Evolutionary conservation across 352 stramenopile species (phyloP).

Genomic region (Phytopythium boreale): DNA sequence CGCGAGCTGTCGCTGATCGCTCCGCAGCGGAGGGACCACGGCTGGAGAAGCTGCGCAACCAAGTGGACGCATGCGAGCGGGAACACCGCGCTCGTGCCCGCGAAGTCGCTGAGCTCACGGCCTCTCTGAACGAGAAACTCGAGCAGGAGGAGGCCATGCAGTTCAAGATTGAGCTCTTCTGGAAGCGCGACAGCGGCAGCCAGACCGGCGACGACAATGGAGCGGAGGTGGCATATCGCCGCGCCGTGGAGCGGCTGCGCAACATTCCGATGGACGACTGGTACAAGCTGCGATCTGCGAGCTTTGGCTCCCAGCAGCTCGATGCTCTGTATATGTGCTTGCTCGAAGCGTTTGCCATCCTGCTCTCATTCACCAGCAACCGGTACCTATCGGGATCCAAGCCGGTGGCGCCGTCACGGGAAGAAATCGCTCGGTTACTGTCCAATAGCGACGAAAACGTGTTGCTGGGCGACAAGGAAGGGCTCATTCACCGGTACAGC

Average conservation of each 20-base stretch:
- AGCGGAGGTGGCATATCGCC: conserved; percentile 60
- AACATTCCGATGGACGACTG: conserved; percentile 62
- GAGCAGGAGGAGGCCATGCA: conserved; percentile 69
- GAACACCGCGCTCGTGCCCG: conserved; percentile 30
- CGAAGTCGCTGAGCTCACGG: conserved; percentile 23
- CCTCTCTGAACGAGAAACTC: conserved; percentile 39
- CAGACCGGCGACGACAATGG: not conserved
- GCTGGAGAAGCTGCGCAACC: conserved; percentile 48
- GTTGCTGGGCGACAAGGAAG: conserved; percentile 72
- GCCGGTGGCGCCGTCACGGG: conserved; percentile 37
- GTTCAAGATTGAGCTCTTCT: conserved; percentile 76
- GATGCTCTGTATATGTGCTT: conserved; percentile 58
- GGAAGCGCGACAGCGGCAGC: conserved; percentile 54
- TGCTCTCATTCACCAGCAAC: conserved; percentile 78
- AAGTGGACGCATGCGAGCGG: conserved; percentile 46
- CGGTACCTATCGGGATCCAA: conserved; percentile 41
- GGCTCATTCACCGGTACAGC: conserved; percentile 71
- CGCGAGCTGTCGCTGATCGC: conserved; percentile 17
- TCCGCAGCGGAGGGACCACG: conserved; percentile 18
- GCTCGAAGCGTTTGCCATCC: conserved; percentile 57
- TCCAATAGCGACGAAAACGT: conserved; percentile 82
- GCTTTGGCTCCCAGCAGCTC: conserved; percentile 23
- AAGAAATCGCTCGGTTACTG: conserved; percentile 66
- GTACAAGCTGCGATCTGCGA: conserved; percentile 58
- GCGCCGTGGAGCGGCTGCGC: conserved; percentile 49